These are phyloP conservation scores for Porphyrellus cyaneotinctus DNA, from an alignment of 768 basidiomycete species.

Conservation along the genomic window DNA sequence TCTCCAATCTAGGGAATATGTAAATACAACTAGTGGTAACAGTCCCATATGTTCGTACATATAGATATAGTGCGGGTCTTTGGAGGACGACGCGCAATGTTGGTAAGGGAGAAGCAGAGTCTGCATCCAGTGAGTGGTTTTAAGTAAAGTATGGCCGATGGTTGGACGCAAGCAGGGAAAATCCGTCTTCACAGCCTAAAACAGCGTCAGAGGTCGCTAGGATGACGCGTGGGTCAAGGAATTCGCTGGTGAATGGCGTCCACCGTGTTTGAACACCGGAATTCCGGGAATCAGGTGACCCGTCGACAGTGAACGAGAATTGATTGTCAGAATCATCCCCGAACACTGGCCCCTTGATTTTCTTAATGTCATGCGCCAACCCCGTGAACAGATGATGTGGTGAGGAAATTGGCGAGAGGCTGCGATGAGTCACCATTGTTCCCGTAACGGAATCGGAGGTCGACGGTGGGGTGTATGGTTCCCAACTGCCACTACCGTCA, in stretches of 20 bases:
- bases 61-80: background rate
- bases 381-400: constrained; percentile 20
- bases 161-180: constrained; percentile 44
- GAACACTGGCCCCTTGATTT: constrained; percentile 39
- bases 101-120: background rate
- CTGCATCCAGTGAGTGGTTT: background rate
- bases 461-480: constrained; percentile 59
- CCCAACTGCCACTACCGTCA: constrained; percentile 52
- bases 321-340: constrained; percentile 48
- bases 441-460: constrained; percentile 49
- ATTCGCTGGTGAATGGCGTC: constrained; percentile 32
- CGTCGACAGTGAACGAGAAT: constrained; percentile 42
- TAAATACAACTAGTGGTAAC: constrained; percentile 13
- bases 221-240: constrained; percentile 29
- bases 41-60: constrained; percentile 11
- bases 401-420: constrained; percentile 29
- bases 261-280: constrained; percentile 17
- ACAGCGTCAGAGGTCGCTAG: constrained; percentile 28
- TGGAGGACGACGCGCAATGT: background rate
- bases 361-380: constrained; percentile 38
- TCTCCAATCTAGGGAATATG: constrained; percentile 21
- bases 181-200: constrained; percentile 36
- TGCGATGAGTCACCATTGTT: constrained; percentile 42
- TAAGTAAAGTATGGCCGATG: constrained; percentile 35
- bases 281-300: constrained; percentile 10